These are phyloP conservation scores for Alternaria viburni DNA, from an alignment of 2,329 filamentous ascomycete genomes.

Conservation along the genomic window DNA sequence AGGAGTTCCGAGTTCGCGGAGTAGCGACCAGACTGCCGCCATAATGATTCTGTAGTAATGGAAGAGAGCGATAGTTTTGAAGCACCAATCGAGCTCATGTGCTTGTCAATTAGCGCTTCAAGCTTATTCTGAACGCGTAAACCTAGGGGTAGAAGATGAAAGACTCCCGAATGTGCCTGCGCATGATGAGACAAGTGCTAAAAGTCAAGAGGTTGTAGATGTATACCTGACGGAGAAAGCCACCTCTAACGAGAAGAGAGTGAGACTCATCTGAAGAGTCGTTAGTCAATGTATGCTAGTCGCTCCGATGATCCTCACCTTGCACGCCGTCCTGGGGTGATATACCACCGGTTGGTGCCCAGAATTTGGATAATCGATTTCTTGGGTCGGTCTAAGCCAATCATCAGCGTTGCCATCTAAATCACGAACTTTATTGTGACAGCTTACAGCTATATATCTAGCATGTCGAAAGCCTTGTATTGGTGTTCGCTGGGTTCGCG, in stretches of 20 bases:
- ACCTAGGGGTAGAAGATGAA: conserved; percentile 88
- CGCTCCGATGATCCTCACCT: conserved; percentile 15
- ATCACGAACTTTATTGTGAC: accelerated
- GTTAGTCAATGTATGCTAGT: conserved; percentile 5
- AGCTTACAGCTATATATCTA: conserved; percentile 49
- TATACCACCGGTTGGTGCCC: conserved; percentile 78
- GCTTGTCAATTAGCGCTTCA: conserved; percentile 81
- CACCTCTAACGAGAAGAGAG: conserved; percentile 53
- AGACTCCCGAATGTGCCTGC: conserved; percentile 85
- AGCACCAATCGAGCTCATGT: conserved; percentile 83
- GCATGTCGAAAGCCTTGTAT: conserved; percentile 12
- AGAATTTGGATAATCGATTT: conserved; percentile 73
- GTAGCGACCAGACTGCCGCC: conserved; percentile 84
- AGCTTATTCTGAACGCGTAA: conserved; percentile 87
- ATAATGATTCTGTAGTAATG: conserved; percentile 82
- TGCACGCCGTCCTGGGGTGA: conserved; percentile 60
- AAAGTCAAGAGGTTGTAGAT: not conserved
- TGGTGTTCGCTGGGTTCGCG: conserved; percentile 12
- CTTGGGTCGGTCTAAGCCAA: conserved; percentile 59
- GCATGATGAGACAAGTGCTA: conserved; percentile 27
- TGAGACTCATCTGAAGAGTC: conserved; percentile 47
- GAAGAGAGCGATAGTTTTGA: conserved; percentile 84
- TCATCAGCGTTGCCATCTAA: not conserved
- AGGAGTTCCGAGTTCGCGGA: conserved; percentile 82
- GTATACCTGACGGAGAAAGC: conserved; percentile 53